Evolutionary conservation across 768 basidiomycete species (phyloP), one percentile per base, ranked within the genome.

Genomic region (Boletus subparvulus): DNA sequence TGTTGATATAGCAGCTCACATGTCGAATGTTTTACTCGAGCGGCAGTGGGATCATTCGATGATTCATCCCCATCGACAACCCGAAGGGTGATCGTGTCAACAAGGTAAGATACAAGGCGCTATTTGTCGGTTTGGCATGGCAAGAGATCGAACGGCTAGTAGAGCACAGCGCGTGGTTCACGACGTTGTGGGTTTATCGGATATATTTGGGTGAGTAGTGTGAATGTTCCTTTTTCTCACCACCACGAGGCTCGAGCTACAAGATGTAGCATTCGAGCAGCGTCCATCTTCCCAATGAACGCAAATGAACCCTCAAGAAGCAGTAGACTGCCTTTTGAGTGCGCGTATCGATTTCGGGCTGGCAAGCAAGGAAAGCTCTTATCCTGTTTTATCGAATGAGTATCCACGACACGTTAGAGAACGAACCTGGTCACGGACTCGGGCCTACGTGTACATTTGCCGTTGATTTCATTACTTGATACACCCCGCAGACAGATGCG

Each of bases 401-500:
- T 24, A 55, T 50, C 39, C 5, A 40, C 9, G 24, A 28, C 9
- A 21, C 19, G 9, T 10, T n/a, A 40, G 14, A 28, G 10, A 21
- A 19, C 6, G 8, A 33, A 13, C 4, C 11, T 2, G 26, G 11
- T 33, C 30, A 7, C 30, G 14, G 9, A 37, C 28, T 16, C 13
- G 39, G 2, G 53, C 50, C 49, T 46, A 11, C 17, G 5, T 13
- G 10, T 9, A 9, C 48, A 13, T 21, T n/a, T 6, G 9, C 33
- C 36, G 17, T 30, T 26, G 26, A 47, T n/a, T 30, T 14, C 11
- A 14, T 33, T 3, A 21, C 21, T 21, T 21, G 37, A 13, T 26
- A 60, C 7, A 72, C 30, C 21, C 83, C 83, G 62, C 86, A 88
- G 50, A 65, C 59, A 0, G 83, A 79, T 8, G 75, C 54, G 39